Conservation (phyloP, 1,284 basidiomycete species). For the Cryptococcus maquisensis region DNA sequence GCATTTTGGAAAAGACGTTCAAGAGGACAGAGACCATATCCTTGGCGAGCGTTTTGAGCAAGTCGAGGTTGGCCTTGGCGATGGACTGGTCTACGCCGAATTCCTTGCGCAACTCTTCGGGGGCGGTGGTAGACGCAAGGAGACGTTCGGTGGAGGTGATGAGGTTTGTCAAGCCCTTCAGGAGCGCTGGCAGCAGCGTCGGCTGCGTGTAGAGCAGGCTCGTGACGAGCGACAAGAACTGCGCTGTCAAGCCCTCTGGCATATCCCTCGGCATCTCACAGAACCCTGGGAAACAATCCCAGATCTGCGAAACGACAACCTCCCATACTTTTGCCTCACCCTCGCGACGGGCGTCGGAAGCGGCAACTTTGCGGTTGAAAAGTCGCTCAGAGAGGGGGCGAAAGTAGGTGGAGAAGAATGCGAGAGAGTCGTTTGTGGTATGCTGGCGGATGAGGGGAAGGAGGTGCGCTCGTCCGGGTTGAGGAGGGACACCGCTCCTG, state of each 20-base stretch:
- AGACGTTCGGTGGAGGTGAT: slow-evolving; percentile 61
- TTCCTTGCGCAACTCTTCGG: slow-evolving; percentile 52
- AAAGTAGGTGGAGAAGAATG: slow-evolving; percentile 84
- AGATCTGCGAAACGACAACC: slow-evolving; percentile 86
- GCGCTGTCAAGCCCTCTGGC: slow-evolving; percentile 62
- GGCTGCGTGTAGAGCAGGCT: slow-evolving; percentile 87
- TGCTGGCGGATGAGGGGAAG: slow-evolving; percentile 80
- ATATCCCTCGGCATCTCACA: slow-evolving; percentile 82
- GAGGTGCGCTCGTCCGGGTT: slow-evolving; percentile 73
- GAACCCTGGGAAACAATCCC: slow-evolving; percentile 63
- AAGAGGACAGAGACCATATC: slow-evolving; percentile 93
- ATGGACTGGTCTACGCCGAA: slow-evolving; percentile 58
- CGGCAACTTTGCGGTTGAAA: slow-evolving; percentile 76
- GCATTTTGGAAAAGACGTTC: slow-evolving; percentile 89
- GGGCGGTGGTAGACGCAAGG: slow-evolving; percentile 50
- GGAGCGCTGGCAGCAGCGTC: slow-evolving; percentile 72
- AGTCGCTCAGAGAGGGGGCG: slow-evolving; percentile 90
- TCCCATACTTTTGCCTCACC: slow-evolving; percentile 92
- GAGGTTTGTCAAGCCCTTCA: slow-evolving; percentile 73
- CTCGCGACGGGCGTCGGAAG: slow-evolving; percentile 63
- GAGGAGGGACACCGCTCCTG: slow-evolving; percentile 39
- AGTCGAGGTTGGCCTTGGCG: slow-evolving; percentile 65
- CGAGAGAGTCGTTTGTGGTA: slow-evolving; percentile 71
- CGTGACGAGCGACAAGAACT: slow-evolving; percentile 81
- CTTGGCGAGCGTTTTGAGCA: slow-evolving; percentile 73